Evolutionary conservation across 768 basidiomycete genomes (phyloP).

Genomic region (Xerocomellus chrysenteron): DNA sequence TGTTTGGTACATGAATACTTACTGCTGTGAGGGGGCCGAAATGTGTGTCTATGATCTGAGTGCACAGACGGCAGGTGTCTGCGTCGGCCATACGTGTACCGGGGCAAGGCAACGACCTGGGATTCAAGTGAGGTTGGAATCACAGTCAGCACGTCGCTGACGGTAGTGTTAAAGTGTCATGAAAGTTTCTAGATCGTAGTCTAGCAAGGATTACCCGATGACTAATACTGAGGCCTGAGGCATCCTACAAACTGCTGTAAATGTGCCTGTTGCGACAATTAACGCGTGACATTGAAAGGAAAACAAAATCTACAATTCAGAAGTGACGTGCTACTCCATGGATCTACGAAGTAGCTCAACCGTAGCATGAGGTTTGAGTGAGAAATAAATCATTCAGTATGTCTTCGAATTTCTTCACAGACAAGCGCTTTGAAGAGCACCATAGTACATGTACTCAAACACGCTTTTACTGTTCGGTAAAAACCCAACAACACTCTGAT

Average conservation of each 20-base stretch:
- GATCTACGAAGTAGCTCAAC: too few relatives aligned
- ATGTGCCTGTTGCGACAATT: too few relatives aligned
- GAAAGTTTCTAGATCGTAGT: not conserved
- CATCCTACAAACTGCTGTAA: too few relatives aligned
- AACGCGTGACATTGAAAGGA: too few relatives aligned
- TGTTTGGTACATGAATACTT: slow-evolving; percentile 24
- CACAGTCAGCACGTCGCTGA: not conserved
- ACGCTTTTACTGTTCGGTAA: slow-evolving; percentile 5
- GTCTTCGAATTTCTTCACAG: not conserved
- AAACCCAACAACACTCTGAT: not conserved
- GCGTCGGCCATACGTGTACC: slow-evolving; percentile 55
- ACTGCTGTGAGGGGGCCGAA: slow-evolving; percentile 70
- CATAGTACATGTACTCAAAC: slow-evolving; percentile 10
- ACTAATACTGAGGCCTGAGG: too few relatives aligned
- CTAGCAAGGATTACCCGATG: not conserved
- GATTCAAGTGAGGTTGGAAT: not conserved
- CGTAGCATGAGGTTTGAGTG: too few relatives aligned
- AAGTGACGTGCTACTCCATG: too few relatives aligned
- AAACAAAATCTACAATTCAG: too few relatives aligned
- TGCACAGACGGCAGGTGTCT: slow-evolving; percentile 59
- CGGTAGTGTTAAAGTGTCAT: slow-evolving; percentile 12
- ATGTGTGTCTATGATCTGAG: slow-evolving; percentile 60
- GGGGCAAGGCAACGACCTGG: not conserved
- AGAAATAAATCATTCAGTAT: too few relatives aligned
- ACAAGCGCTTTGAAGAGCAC: not conserved